Evolutionary conservation across 2,329 filamentous ascomycete genomes (phyloP).

Genomic region (Colletotrichum sansevieriae): DNA sequence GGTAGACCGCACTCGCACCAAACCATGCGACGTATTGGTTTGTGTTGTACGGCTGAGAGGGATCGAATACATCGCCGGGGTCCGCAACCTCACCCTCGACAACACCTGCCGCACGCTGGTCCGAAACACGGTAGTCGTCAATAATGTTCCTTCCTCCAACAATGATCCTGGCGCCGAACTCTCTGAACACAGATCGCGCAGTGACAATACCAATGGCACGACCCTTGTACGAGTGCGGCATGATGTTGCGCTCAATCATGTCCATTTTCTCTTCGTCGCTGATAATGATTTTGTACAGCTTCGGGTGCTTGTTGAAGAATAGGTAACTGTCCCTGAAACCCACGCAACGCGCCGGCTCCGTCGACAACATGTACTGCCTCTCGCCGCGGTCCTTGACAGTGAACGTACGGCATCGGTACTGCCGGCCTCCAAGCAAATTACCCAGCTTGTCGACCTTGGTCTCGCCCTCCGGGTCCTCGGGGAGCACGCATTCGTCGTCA

Average conservation of each 20-base stretch:
- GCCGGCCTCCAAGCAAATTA: conserved; percentile 83
- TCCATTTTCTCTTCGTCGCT: conserved; percentile 98
- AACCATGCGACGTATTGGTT: conserved; percentile 99
- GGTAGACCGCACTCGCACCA: conserved; percentile 95
- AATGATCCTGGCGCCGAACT: conserved; percentile 94
- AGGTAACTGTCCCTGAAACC: conserved; percentile 98
- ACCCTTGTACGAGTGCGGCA: conserved; percentile 98
- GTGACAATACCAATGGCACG: conserved; percentile 97
- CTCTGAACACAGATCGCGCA: conserved; percentile 94
- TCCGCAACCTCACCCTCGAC: conserved; percentile 93
- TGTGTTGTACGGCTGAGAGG: conserved; percentile 92
- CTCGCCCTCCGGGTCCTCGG: conserved; percentile 89
- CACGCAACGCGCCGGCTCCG: conserved; percentile 94
- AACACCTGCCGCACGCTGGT: conserved; percentile 80
- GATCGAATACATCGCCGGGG: conserved; percentile 83
- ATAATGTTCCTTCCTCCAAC: conserved; percentile 88
- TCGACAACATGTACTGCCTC: conserved; percentile 97
- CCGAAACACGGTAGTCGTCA: conserved; percentile 90
- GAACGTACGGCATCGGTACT: conserved; percentile 96
- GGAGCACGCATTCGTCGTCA: conserved; percentile 90
- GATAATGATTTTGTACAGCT: conserved; percentile 97
- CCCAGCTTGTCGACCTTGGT: conserved; percentile 93
- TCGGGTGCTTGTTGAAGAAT: conserved; percentile 98
- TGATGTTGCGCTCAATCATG: conserved; percentile 94
- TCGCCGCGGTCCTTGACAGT: conserved; percentile 87